Evolutionary conservation across 2,329 filamentous ascomycete genomes (phyloP), one percentile per base, ranked within the genome.

Genomic region (Leptographium flavum): DNA sequence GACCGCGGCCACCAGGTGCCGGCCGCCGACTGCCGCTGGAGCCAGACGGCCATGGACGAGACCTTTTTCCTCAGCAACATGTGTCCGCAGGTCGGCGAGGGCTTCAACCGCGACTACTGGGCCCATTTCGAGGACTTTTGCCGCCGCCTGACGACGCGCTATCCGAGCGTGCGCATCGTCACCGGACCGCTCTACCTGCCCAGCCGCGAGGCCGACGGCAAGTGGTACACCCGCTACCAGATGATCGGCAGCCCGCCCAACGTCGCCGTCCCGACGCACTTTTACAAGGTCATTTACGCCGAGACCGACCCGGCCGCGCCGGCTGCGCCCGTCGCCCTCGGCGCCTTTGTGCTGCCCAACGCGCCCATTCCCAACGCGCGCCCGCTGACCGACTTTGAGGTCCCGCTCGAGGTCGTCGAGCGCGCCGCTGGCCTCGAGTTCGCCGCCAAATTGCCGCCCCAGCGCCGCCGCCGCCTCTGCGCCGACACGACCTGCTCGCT

Each of bases 31-130:
- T 86, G 84, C 46, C 94, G 93, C 67, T 98, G 92, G 88, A 85
- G 80, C 51, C 92, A 98, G 65, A 63, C 75, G 31, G 88, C 92
- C 52, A 94, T 98, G 87, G 79, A 98, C 65, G 86, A 85, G 47
- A 98, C 92, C 3, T 98, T 98, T 59, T 81, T 78, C 58, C 74
- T 98, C 46, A 82, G 75, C 59, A 98, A 98, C 68, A 98, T 98
- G 88, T 94, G 88, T 59, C 92, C 92, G 28, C 92, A 98, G 67
- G 92, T 98, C 27, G 92, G 92, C 53, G 87, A 95, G 60, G 92
- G 92, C 48, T 98, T 98, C 73, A 98, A 98, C 68, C 76, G 92
- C 43, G 92, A 98, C 67, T 98, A 98, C 74, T 98, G 92, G 92
- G 84, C 92, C 32, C 92, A 98, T 63, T 88, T 98, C 54, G 92